Percentiles rank a stretch among this genome's conserved stretches.
Evolutionary conservation across 2,329 filamentous ascomycete species (phyloP).

Genomic region (Endocalyx cinctus): DNA sequence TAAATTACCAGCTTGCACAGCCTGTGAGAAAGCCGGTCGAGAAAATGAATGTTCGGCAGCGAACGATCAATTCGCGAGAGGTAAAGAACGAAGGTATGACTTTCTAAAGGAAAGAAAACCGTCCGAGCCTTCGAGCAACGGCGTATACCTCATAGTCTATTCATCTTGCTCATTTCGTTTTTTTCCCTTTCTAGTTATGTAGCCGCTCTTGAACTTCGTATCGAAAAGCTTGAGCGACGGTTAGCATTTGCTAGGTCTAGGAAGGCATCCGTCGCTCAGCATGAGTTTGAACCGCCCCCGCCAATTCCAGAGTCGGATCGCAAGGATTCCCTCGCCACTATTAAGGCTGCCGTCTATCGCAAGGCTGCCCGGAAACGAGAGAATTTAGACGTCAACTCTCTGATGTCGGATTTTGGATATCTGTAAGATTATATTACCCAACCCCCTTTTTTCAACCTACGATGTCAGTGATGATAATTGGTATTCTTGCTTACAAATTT

Average conservation of each 20-base stretch:
- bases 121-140: too few relatives aligned
- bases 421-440: slow-evolving; percentile 53
- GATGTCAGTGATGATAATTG: too few relatives aligned
- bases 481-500: too few relatives aligned
- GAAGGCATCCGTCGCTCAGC: slow-evolving; percentile 64
- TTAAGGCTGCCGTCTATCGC: slow-evolving; percentile 58
- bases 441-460: too few relatives aligned
- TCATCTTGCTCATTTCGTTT: slow-evolving; percentile 1
- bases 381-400: slow-evolving; percentile 80
- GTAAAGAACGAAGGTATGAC: slow-evolving; percentile 80
- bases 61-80: slow-evolving; percentile 91
- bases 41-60: slow-evolving; percentile 86
- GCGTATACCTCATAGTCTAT: not conserved
- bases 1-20: slow-evolving; percentile 89
- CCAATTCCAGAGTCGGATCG: slow-evolving; percentile 45
- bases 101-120: too few relatives aligned
- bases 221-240: slow-evolving; percentile 81
- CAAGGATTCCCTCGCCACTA: slow-evolving; percentile 58
- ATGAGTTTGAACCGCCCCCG: slow-evolving; percentile 51
- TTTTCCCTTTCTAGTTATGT: slow-evolving; percentile 62
- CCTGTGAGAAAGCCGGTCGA: slow-evolving; percentile 87
- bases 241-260: slow-evolving; percentile 66
- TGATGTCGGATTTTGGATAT: slow-evolving; percentile 91
- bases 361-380: slow-evolving; percentile 65
- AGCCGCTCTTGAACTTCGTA: slow-evolving; percentile 83